Percentiles rank a stretch among this genome's conserved stretches.
Conservation (phyloP, 495 filamentous ascomycete genomes). For the Eremomyces bilateralis region DNA sequence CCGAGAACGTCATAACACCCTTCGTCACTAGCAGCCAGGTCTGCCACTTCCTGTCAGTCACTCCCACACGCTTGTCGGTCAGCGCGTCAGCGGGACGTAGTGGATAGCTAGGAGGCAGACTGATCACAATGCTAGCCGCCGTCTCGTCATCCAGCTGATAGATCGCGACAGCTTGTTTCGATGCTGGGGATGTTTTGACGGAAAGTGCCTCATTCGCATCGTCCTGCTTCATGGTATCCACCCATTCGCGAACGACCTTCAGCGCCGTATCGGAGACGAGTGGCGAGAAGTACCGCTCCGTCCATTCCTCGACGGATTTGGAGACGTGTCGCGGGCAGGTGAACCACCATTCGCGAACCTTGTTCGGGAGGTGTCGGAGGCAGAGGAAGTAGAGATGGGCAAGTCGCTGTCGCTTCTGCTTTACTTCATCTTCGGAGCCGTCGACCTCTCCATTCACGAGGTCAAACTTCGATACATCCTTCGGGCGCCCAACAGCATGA, state of each 20-base stretch:
- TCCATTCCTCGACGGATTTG: slow-evolving; percentile 56
- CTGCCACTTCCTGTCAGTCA: slow-evolving; percentile 78
- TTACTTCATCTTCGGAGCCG: slow-evolving; percentile 39
- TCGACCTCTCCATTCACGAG: slow-evolving; percentile 49
- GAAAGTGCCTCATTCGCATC: slow-evolving; percentile 33
- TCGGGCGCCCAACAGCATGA: slow-evolving; percentile 39
- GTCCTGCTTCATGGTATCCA: slow-evolving; percentile 2
- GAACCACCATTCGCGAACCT: slow-evolving; percentile 75
- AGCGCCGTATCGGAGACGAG: slow-evolving; percentile 52
- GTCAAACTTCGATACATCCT: slow-evolving; percentile 44
- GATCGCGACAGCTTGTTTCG: slow-evolving; percentile 53
- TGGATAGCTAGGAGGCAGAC: slow-evolving; percentile 60
- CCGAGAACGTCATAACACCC: slow-evolving; percentile 76
- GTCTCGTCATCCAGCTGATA: slow-evolving; percentile 87
- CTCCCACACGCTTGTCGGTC: slow-evolving; percentile 52
- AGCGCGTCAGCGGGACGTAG: slow-evolving; percentile 56
- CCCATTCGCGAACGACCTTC: slow-evolving; percentile 52
- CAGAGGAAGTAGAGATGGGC: slow-evolving; percentile 70
- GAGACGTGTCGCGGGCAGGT: slow-evolving; percentile 52
- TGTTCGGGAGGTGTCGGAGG: slow-evolving; percentile 49
- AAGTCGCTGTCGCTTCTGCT: slow-evolving; percentile 70
- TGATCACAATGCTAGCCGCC: slow-evolving; percentile 52
- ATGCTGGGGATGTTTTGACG: slow-evolving; percentile 41
- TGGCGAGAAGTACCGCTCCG: slow-evolving; percentile 59
- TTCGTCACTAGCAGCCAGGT: slow-evolving; percentile 69